Percentiles rank a stretch among this genome's conserved stretches.
Evolutionary conservation across 2,329 filamentous ascomycete genomes (phyloP).

Genomic region (Chaetomium olivaceum): DNA sequence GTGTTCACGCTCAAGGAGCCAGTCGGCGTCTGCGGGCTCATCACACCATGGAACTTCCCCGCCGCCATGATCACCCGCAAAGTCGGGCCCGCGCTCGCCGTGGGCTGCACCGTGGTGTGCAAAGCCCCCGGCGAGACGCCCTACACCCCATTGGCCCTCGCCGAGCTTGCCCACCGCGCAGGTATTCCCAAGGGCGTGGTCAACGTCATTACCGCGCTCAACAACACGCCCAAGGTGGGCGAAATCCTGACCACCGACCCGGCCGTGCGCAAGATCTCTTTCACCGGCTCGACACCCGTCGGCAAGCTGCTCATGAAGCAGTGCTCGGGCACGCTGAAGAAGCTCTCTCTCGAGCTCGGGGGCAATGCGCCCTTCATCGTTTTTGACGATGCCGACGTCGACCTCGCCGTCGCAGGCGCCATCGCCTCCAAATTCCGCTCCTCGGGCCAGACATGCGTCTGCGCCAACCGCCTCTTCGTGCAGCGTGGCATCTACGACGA

Average conservation of each 20-base stretch:
- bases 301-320: slow-evolving; percentile 86
- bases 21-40: slow-evolving; percentile 78
- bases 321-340: slow-evolving; percentile 79
- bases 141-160: slow-evolving; percentile 83
- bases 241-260: slow-evolving; percentile 73
- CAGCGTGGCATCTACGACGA: slow-evolving; percentile 76
- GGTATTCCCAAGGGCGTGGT: slow-evolving; percentile 89
- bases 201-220: slow-evolving; percentile 78
- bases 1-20: slow-evolving; percentile 80
- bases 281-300: slow-evolving; percentile 77
- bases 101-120: slow-evolving; percentile 91
- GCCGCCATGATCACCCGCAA: slow-evolving; percentile 74
- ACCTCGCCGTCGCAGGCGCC: slow-evolving; percentile 78
- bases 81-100: slow-evolving; percentile 74
- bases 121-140: slow-evolving; percentile 93
- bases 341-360: slow-evolving; percentile 82
- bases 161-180: slow-evolving; percentile 81
- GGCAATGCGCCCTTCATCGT: slow-evolving; percentile 97
- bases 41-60: slow-evolving; percentile 89
- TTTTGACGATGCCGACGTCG: slow-evolving; percentile 91
- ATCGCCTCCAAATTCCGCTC: slow-evolving; percentile 89
- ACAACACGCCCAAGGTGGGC: slow-evolving; percentile 80
- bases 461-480: slow-evolving; percentile 80
- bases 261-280: slow-evolving; percentile 84
- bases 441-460: slow-evolving; percentile 94